Percentiles rank a stretch among this genome's conserved stretches.
Evolutionary conservation across 225 moss, liverwort and hornwort genomes (phyloP).

Genomic region (Pseudoscleropodium purum): DNA sequence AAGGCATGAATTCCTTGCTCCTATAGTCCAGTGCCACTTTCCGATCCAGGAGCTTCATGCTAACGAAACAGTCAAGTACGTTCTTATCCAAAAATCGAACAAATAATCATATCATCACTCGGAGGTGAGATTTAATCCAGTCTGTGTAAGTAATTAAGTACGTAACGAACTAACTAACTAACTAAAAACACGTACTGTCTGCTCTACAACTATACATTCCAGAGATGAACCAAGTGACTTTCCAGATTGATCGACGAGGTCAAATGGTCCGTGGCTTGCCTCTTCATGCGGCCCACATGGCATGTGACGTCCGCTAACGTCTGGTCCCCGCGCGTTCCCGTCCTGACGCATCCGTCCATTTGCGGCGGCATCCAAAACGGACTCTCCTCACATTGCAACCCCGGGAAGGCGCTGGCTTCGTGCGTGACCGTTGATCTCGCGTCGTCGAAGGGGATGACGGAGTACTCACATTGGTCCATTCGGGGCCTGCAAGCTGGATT

Average conservation of each 20-base stretch:
- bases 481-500: neutral
- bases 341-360: neutral
- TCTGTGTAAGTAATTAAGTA: neutral
- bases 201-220: conserved; percentile 18
- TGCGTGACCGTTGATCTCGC: conserved; percentile 16
- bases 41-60: neutral
- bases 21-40: neutral
- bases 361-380: neutral
- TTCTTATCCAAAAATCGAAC: neutral
- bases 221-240: conserved; percentile 12
- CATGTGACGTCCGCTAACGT: conserved; percentile 27
- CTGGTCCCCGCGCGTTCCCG: conserved; percentile 16
- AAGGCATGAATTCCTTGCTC: neutral
- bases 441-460: conserved; percentile 14
- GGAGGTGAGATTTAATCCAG: neutral
- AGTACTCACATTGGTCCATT: neutral
- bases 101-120: neutral
- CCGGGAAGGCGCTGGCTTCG: neutral
- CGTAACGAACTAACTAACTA: neutral
- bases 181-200: neutral
- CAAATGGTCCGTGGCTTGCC: neutral
- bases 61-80: neutral
- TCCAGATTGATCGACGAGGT: conserved; percentile 13
- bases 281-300: conserved; percentile 21
- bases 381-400: conserved; percentile 8